Percentiles rank a stretch among this genome's conserved stretches.
Evolutionary conservation across 345 rosid genomes (phyloP).

Genomic region (Noccaea caerulescens): DNA sequence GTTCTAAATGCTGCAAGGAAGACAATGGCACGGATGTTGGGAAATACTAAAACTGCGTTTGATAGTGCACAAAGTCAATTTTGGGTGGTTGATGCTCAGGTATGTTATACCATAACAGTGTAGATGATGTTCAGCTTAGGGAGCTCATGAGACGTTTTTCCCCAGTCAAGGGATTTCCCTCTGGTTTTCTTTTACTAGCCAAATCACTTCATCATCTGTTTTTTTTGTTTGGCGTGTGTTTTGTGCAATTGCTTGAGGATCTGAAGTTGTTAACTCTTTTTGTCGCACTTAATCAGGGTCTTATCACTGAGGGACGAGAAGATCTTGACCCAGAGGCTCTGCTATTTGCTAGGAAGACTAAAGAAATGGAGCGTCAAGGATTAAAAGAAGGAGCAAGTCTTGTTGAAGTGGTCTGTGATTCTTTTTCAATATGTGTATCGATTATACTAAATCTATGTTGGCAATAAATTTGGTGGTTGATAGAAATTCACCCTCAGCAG

Average conservation of each 20-base stretch:
- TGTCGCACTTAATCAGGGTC: conserved; percentile 63
- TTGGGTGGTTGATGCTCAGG: conserved; percentile 98
- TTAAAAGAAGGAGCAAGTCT: conserved; percentile 85
- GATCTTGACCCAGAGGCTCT: conserved; percentile 74
- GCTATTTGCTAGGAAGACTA: conserved; percentile 82
- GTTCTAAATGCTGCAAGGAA: conserved; percentile 96
- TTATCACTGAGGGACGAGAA: conserved; percentile 83
- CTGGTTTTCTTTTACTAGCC: neutral
- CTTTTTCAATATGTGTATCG: conserved; percentile 12
- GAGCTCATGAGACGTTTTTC: conserved; percentile 16
- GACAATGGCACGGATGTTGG: conserved; percentile 98
- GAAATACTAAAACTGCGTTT: conserved; percentile 81
- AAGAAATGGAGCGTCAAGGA: conserved; percentile 87
- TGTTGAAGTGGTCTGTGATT: conserved; percentile 74
- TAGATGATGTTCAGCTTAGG: neutral
- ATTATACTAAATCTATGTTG: conserved; percentile 13
- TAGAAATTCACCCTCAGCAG: neutral
- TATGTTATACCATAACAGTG: conserved; percentile 32
- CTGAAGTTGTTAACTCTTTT: conserved; percentile 26
- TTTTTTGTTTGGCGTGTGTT: conserved; percentile 50
- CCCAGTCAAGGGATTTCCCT: conserved; percentile 4
- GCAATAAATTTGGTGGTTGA: conserved; percentile 21
- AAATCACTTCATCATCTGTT: conserved; percentile 9
- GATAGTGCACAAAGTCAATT: conserved; percentile 92
- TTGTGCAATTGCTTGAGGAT: conserved; percentile 43